These are phyloP conservation scores for Kernera saxatilis DNA, from an alignment of 345 rosid species.

Conservation along the genomic window DNA sequence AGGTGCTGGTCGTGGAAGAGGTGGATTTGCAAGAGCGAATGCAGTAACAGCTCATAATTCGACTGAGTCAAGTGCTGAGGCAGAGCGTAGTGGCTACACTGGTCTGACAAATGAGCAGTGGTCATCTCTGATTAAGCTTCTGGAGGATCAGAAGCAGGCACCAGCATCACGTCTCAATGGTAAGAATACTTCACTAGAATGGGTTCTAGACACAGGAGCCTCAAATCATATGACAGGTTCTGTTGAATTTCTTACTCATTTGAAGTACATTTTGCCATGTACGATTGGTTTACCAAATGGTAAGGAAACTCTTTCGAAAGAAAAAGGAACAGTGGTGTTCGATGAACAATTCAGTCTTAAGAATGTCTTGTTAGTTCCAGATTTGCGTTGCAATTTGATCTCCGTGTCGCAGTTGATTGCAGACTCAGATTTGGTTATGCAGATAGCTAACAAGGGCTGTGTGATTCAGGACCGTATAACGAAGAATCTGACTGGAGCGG, in stretches of 20 bases:
- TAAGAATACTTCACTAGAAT: not conserved
- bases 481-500: constrained; percentile 21
- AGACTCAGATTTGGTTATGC: not conserved
- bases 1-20: too few relatives aligned
- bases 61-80: too few relatives aligned
- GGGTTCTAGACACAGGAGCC: not conserved
- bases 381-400: not conserved
- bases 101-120: not conserved
- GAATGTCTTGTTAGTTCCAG: not conserved
- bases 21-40: too few relatives aligned
- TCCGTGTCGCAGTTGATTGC: not conserved
- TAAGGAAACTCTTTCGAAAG: too few relatives aligned
- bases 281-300: not conserved
- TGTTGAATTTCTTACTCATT: not conserved
- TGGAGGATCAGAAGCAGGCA: not conserved
- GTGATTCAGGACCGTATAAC: constrained; percentile 19
- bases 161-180: not conserved
- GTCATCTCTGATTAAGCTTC: not conserved
- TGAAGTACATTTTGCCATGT: not conserved
- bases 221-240: not conserved
- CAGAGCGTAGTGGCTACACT: not conserved
- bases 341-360: not conserved
- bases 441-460: not conserved
- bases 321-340: not conserved
- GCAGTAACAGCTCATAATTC: too few relatives aligned